phyloP scores from a whole-genome alignment of 1,284 basidiomycete species.

The Quambalaria eucalypti region DNA sequence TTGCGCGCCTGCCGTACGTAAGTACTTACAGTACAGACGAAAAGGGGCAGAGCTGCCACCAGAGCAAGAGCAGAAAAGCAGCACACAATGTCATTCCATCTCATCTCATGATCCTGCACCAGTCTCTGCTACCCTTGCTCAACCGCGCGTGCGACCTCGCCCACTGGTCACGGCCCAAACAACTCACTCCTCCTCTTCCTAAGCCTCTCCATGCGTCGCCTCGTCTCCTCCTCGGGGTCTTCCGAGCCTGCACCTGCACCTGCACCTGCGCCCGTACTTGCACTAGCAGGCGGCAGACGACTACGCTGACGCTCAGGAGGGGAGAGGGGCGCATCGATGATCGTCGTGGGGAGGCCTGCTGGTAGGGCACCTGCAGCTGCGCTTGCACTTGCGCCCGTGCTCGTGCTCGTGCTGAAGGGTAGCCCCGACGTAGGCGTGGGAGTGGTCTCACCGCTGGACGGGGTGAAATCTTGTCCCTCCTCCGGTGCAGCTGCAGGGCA shows the following conservation, averaged over 20 bases:
- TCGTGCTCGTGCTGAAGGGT: background rate
- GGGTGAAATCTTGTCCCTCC: background rate
- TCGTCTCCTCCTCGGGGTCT: background rate
- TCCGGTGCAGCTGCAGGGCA: background rate
- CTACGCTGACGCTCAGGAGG: background rate
- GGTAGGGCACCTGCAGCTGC: background rate
- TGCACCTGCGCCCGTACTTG: background rate
- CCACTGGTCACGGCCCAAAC: no score
- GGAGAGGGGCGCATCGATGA: no score
- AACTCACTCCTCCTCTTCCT: conserved; percentile 5
- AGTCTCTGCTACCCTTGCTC: no score
- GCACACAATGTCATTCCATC: no score
- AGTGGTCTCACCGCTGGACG: background rate
- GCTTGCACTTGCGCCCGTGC: background rate
- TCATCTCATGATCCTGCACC: no score
- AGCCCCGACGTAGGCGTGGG: background rate
- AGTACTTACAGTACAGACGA: no score
- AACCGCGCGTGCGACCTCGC: no score
- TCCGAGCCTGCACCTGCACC: background rate
- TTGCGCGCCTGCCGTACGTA: no score
- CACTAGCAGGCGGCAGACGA: background rate
- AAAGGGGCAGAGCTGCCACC: no score
- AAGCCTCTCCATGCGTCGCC: background rate
- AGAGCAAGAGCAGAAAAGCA: no score
- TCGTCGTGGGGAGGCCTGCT: no score